Percentiles rank a stretch among this genome's conserved stretches.
Evolutionary conservation across 768 basidiomycete genomes (phyloP).

Genomic region (Boletus pseudo-olivaceus): DNA sequence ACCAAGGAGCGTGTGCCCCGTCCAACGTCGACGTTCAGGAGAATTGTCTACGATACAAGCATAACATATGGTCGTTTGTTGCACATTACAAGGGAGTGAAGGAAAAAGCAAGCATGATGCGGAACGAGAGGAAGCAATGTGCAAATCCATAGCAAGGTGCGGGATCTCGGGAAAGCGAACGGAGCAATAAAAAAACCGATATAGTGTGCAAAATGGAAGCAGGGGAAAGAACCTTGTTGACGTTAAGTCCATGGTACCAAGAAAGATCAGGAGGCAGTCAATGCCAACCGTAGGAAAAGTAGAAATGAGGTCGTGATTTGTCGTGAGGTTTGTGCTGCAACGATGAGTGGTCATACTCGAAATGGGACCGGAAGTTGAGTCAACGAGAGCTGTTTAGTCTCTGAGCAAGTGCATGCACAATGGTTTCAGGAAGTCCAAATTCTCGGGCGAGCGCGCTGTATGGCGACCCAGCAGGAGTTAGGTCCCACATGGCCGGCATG

Average conservation of each 20-base stretch:
- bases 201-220: slow-evolving; percentile 17
- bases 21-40: slow-evolving; percentile 7
- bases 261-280: slow-evolving; percentile 26
- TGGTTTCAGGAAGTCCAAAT: slow-evolving; percentile 67
- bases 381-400: slow-evolving; percentile 38
- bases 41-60: slow-evolving; percentile 30
- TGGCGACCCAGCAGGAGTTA: slow-evolving; percentile 18
- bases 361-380: background rate
- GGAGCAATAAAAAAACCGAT: slow-evolving; percentile 18
- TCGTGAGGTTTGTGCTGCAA: slow-evolving; percentile 16
- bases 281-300: slow-evolving; percentile 18
- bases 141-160: slow-evolving; percentile 29
- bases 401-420: slow-evolving; percentile 66
- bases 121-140: slow-evolving; percentile 18
- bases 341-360: background rate
- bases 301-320: slow-evolving; percentile 12
- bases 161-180: slow-evolving; percentile 10
- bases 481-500: slow-evolving; percentile 23
- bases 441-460: slow-evolving; percentile 63
- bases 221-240: slow-evolving; percentile 3
- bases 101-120: slow-evolving; percentile 12
- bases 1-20: background rate
- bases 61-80: slow-evolving; percentile 16
- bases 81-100: slow-evolving; percentile 22
- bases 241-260: slow-evolving; percentile 23